Evolutionary conservation across 2,329 filamentous ascomycete species (phyloP).

Genomic region (Colletotrichum trifolii): DNA sequence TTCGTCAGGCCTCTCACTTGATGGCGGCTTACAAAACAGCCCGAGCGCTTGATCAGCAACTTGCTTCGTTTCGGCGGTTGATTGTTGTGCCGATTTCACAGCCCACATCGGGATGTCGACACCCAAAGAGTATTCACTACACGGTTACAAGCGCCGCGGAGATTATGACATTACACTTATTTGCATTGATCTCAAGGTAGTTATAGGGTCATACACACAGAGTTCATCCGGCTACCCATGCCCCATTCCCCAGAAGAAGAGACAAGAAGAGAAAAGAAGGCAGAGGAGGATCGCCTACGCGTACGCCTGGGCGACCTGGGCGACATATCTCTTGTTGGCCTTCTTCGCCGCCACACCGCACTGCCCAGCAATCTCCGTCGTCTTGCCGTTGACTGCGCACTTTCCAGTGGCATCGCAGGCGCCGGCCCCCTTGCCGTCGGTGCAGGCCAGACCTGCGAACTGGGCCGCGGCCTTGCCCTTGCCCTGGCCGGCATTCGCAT

Average conservation of each 20-base stretch:
- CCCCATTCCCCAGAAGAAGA: neutral
- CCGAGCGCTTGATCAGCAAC: too few species aligned
- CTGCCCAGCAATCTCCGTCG: constrained; percentile 26
- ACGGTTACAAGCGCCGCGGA: neutral
- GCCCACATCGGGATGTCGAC: too few species aligned
- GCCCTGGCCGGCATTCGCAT: constrained; percentile 12
- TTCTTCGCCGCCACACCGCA: constrained; percentile 27
- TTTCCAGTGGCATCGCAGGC: constrained; percentile 24
- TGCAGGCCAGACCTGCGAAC: constrained; percentile 30
- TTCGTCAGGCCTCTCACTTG: too few species aligned
- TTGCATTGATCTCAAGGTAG: constrained; percentile 1
- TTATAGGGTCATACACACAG: constrained; percentile 16
- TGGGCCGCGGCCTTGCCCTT: constrained; percentile 18
- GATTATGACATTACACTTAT: constrained; percentile 1
- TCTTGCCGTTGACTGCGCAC: constrained; percentile 33
- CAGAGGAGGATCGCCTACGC: too few species aligned
- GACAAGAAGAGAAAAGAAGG: neutral
- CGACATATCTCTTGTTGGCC: constrained; percentile 15
- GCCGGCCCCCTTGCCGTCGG: constrained; percentile 30
- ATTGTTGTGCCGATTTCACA: too few species aligned
- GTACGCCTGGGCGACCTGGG: neutral
- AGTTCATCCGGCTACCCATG: constrained; percentile 3
- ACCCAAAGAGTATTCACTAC: neutral
- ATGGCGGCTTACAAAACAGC: too few species aligned
- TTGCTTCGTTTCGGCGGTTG: too few species aligned